phyloP scores from a whole-genome alignment of 352 stramenopile species.

The Pythium dissimile region DNA sequence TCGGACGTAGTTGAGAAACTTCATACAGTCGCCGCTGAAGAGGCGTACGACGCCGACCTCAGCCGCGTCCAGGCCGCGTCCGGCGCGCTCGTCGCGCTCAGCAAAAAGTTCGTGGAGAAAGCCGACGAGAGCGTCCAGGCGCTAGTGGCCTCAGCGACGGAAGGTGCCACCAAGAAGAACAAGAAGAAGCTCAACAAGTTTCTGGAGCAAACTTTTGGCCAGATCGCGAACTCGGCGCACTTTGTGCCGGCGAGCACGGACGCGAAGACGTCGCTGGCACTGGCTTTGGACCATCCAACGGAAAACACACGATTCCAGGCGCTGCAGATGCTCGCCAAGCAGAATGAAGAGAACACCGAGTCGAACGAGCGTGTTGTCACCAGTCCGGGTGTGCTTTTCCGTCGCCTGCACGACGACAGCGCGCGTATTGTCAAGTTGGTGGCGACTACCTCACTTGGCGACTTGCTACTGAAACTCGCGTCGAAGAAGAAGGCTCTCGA shows the following conservation, averaged over 20 bases:
- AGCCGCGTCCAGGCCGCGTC: conserved; percentile 43
- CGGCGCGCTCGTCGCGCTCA: conserved; percentile 39
- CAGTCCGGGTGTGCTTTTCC: conserved; percentile 54
- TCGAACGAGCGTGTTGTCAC: conserved; percentile 34
- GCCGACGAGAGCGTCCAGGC: conserved; percentile 37
- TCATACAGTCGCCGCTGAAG: conserved; percentile 35
- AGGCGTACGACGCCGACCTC: conserved; percentile 37
- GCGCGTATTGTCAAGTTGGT: conserved; percentile 65
- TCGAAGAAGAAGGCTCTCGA: conserved; percentile 54
- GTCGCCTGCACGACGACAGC: conserved; percentile 75
- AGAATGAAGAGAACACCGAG: conserved; percentile 31
- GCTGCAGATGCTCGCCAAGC: conserved; percentile 58
- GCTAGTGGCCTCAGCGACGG: not conserved
- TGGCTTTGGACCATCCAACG: conserved; percentile 76
- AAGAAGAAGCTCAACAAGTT: conserved; percentile 60
- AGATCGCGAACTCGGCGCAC: conserved; percentile 72
- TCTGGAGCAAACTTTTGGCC: conserved; percentile 59
- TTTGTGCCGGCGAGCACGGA: conserved; percentile 61
- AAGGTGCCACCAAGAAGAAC: conserved; percentile 32
- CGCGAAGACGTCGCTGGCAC: conserved; percentile 67
- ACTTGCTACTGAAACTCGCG: conserved; percentile 51
- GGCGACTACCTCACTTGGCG: conserved; percentile 40
- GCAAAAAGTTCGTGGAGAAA: conserved; percentile 56
- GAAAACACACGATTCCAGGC: conserved; percentile 75
- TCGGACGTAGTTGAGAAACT: conserved; percentile 49